Percentiles rank a stretch among this genome's conserved stretches.
Evolutionary conservation across 163 green algal genomes (phyloP).

Genomic region (Trebouxiophyceae sp.): DNA sequence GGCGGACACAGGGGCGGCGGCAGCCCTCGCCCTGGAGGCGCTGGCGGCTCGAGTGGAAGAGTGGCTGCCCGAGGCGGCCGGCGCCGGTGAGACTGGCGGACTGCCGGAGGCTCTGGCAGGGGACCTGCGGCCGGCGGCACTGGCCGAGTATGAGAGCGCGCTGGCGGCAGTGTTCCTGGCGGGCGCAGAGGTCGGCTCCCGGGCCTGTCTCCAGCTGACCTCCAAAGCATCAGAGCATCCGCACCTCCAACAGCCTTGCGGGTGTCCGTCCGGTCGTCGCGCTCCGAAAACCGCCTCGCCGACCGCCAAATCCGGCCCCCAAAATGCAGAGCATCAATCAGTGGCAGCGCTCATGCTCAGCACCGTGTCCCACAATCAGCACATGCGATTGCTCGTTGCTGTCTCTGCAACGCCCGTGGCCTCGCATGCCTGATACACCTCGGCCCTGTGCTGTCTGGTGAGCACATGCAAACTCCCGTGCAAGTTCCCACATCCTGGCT

Average conservation of each 20-base stretch:
- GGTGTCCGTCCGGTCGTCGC: too few relatives aligned
- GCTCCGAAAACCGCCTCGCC: background rate
- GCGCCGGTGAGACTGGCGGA: conserved; percentile 16
- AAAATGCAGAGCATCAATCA: background rate
- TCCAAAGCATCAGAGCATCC: background rate
- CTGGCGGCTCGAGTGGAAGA: conserved; percentile 32
- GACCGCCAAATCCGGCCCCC: background rate
- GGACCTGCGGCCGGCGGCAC: conserved; percentile 39
- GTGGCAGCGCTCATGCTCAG: background rate
- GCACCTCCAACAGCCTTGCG: background rate
- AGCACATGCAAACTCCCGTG: too few relatives aligned
- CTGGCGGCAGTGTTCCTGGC: conserved; percentile 53
- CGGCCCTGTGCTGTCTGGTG: background rate
- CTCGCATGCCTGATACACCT: background rate
- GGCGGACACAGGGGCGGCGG: background rate
- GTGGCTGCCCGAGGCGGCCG: conserved; percentile 49
- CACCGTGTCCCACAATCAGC: background rate
- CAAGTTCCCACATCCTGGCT: background rate
- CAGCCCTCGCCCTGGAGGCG: conserved; percentile 4
- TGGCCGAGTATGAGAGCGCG: conserved; percentile 50
- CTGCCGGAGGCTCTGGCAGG: conserved; percentile 41
- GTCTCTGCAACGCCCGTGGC: background rate
- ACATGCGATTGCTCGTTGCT: background rate
- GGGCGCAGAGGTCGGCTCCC: conserved; percentile 35
- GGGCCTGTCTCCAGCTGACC: background rate